Evolutionary conservation across 2,329 filamentous ascomycete genomes (phyloP).

Genomic region (Pestalotiopsis sp.): DNA sequence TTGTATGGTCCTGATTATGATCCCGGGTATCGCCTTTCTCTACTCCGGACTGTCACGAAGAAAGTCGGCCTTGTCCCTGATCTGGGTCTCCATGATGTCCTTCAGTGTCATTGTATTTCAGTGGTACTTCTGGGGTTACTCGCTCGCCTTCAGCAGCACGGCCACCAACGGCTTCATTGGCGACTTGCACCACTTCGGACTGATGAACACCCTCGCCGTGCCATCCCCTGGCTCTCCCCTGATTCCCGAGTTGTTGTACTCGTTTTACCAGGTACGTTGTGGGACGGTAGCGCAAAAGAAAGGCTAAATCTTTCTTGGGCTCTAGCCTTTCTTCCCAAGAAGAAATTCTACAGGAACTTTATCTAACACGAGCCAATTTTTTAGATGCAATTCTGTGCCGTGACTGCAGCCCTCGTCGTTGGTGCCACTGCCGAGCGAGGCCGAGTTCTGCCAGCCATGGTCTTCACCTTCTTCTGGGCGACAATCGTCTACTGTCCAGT

Average conservation of each 20-base stretch:
- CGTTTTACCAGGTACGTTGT: slow-evolving; percentile 82
- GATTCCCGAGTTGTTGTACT: slow-evolving; percentile 87
- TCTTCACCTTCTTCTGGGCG: slow-evolving; percentile 95
- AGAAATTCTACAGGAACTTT: not conserved
- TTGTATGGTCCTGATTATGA: slow-evolving; percentile 95
- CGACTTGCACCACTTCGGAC: slow-evolving; percentile 84
- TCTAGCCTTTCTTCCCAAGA: no score
- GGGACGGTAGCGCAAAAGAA: not conserved
- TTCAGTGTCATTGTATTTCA: slow-evolving; percentile 92
- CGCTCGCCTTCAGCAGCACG: slow-evolving; percentile 82
- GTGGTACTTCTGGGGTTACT: slow-evolving; percentile 99
- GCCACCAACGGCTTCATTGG: slow-evolving; percentile 91
- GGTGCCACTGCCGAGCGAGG: slow-evolving; percentile 94
- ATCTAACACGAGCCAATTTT: not conserved
- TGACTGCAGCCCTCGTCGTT: slow-evolving; percentile 88
- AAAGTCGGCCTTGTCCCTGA: slow-evolving; percentile 95
- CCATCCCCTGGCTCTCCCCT: slow-evolving; percentile 90
- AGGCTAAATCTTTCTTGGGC: not conserved
- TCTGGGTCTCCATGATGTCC: slow-evolving; percentile 96
- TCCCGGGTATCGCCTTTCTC: slow-evolving; percentile 94
- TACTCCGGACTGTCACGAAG: slow-evolving; percentile 97
- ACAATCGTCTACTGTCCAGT: slow-evolving; percentile 97
- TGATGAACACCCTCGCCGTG: slow-evolving; percentile 79
- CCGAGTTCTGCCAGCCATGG: slow-evolving; percentile 88
- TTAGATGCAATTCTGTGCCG: slow-evolving; percentile 95